Conservation (phyloP, 1,139 yeast species). For the Nakaseomyces uthaithaninus region DNA sequence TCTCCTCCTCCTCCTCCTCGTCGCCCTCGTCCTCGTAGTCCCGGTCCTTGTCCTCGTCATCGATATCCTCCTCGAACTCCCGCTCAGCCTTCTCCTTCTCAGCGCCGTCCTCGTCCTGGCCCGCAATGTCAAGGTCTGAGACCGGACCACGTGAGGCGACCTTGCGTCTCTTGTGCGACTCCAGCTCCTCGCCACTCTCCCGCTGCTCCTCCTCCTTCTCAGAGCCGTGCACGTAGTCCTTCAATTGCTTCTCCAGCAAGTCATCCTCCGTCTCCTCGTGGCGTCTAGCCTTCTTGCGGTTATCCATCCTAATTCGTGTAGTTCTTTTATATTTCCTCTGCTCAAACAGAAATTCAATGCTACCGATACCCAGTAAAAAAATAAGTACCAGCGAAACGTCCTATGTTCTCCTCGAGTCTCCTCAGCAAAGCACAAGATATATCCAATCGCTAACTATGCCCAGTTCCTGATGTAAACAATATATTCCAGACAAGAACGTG, state of each 20-base stretch:
- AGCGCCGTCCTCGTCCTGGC: constrained; percentile 4
- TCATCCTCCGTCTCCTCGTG: constrained; percentile 4
- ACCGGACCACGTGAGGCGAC: background rate
- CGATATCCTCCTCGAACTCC: constrained; percentile 17
- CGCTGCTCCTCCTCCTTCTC: constrained; percentile 6
- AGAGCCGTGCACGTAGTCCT: constrained; percentile 5
- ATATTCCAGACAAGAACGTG: constrained; percentile 4
- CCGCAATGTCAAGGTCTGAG: constrained; percentile 1
- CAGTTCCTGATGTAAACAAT: no score
- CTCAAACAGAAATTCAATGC: no score
- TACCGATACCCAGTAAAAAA: no score
- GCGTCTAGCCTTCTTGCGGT: constrained; percentile 5
- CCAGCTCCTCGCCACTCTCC: background rate
- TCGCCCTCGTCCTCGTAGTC: constrained; percentile 11
- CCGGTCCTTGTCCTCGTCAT: constrained; percentile 18
- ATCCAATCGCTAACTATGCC: no score
- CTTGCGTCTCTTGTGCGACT: constrained; percentile 1
- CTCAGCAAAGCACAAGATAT: no score
- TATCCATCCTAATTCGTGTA: background rate
- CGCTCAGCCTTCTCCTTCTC: constrained; percentile 12
- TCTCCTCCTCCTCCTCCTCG: constrained; percentile 9
- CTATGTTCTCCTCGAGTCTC: no score
- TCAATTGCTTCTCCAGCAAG: constrained; percentile 2
- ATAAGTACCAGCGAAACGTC: no score
- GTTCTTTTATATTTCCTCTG: no score